Base-by-base conservation (phyloP, 1,139 yeast species). In the Insectozyma bohioensis region DNA sequence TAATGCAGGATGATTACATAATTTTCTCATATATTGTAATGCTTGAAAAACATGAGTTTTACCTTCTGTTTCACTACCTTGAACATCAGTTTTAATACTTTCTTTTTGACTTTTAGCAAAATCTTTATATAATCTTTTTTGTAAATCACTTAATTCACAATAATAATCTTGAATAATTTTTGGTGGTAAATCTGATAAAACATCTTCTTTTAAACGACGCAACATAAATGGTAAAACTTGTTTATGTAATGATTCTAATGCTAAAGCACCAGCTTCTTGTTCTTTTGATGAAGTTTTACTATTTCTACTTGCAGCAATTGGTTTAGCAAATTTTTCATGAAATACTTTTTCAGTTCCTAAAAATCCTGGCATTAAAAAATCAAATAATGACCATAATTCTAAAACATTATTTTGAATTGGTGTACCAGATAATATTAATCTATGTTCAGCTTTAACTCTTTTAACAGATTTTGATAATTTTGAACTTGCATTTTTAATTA, bases 351-450 rank as follows among this genome's bases (percentile, higher is more conserved):
- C 98, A 2, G 95, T 83, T 12, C 98, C 99, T 48, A 94, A 68
- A 55, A 92, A 94, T 1, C 98, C 99, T 1, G 99, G 99, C 98
- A 94, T 94, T 56, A 94, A 70, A 57, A 88, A 94, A 57, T 94
- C 98, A 67, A 94, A 94, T 48, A 94, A 67, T 2, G 98, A 92
- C 98, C 98, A 94, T 41, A 94, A 66, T 56, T 94, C 99, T 30
- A 94, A 72, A 1, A 94, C 98, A 52, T 94, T 92, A 52, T 94
- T 94, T 58, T 94, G 99, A 49, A 94, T 92, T 16, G 99, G 99
- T 0, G 99, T 94, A 48, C 99, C 99, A 0, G 97, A 85, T 39
- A 94, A 68, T 24, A 94, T 83, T 43, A 94, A 72, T 35, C 98
- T 67, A 58, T 94, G 98, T 43, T 90, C 90, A 1, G 98, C 95